phyloP scores from a whole-genome alignment of 768 basidiomycete genomes.

The Rhizopogon vinicolor region DNA sequence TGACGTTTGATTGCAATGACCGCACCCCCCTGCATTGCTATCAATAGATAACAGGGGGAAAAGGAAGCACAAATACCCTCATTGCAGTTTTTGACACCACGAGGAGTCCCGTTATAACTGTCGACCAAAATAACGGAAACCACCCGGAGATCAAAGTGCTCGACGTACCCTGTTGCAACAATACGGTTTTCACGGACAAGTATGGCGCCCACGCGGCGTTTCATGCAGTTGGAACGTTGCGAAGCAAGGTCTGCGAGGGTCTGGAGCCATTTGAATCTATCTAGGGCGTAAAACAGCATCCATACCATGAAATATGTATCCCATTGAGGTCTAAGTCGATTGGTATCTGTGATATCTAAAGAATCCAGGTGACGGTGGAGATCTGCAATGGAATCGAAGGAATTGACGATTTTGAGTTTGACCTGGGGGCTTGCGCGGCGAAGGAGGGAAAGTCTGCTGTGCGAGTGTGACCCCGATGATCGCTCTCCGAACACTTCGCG shows the following conservation, averaged over 20 bases:
- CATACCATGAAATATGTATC: slow-evolving; percentile 96
- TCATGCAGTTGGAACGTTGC: slow-evolving; percentile 93
- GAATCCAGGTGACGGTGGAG: slow-evolving; percentile 62
- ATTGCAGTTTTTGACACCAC: slow-evolving; percentile 85
- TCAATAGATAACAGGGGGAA: slow-evolving; percentile 29
- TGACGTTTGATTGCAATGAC: slow-evolving; percentile 62
- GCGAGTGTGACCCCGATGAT: slow-evolving; percentile 9
- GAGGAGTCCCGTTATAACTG: slow-evolving; percentile 95
- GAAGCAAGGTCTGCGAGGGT: slow-evolving; percentile 89
- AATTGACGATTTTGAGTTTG: slow-evolving; percentile 58
- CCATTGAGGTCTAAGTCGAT: slow-evolving; percentile 85
- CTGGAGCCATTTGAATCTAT: slow-evolving; percentile 32
- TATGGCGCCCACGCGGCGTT: slow-evolving; percentile 91
- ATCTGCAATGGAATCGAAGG: slow-evolving; percentile 48
- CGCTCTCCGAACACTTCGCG: slow-evolving; percentile 51
- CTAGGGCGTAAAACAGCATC: not conserved
- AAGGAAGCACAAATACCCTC: slow-evolving; percentile 15
- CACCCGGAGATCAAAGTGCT: not conserved
- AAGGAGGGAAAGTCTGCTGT: slow-evolving; percentile 11
- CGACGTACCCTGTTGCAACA: slow-evolving; percentile 65
- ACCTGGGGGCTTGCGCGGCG: slow-evolving; percentile 37
- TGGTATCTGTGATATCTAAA: slow-evolving; percentile 64
- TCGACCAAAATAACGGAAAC: slow-evolving; percentile 1
- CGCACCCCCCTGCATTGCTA: slow-evolving; percentile 85
- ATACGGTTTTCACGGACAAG: slow-evolving; percentile 82